Evolutionary conservation across 345 rosid species (phyloP).

Genomic region (Populus alba): DNA sequence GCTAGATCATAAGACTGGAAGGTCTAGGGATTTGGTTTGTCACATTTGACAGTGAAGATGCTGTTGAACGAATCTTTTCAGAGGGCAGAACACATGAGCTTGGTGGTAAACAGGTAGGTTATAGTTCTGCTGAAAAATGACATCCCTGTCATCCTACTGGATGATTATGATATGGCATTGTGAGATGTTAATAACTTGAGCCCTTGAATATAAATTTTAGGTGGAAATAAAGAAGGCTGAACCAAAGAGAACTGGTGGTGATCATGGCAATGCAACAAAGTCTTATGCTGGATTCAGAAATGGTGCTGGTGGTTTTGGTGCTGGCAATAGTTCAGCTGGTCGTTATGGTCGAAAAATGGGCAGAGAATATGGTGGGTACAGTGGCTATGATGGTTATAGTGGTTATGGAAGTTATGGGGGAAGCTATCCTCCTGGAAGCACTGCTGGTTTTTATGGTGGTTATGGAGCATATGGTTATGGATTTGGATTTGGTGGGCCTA

Average conservation of each 20-base stretch:
- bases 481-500: conserved; percentile 40
- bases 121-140: neutral
- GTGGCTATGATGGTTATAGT: conserved; percentile 43
- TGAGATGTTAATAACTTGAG: neutral
- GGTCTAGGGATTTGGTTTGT: conserved; percentile 38
- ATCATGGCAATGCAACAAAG: conserved; percentile 14
- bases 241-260: conserved; percentile 22
- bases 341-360: conserved; percentile 20
- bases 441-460: conserved; percentile 40
- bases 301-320: conserved; percentile 13
- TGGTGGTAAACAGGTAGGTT: conserved; percentile 30
- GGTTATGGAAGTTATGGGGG: conserved; percentile 42
- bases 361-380: conserved; percentile 19
- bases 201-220: conserved; percentile 6
- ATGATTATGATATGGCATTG: neutral
- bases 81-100: conserved; percentile 25
- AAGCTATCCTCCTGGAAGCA: conserved; percentile 32
- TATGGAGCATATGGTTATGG: conserved; percentile 53
- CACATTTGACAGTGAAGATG: conserved; percentile 32
- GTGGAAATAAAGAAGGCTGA: conserved; percentile 36
- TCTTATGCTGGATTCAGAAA: conserved; percentile 18
- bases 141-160: neutral
- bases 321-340: conserved; percentile 8
- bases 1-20: conserved; percentile 32
- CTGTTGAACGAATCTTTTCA: conserved; percentile 26